Conservation (phyloP, 1,139 yeast species). For the Sugiyamaella novakii region DNA sequence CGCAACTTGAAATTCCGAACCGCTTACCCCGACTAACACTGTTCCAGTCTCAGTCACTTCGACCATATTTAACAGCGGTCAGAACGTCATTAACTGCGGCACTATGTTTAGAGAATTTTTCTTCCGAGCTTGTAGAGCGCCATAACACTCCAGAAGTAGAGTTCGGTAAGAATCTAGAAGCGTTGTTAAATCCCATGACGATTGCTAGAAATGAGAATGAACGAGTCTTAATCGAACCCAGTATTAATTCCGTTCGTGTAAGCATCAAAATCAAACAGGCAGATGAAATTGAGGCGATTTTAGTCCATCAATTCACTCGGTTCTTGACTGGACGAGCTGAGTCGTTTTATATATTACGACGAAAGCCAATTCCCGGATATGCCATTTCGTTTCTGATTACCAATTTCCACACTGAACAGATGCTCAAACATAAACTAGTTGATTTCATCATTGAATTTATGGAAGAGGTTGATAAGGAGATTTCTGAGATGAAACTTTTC, state of each 20-base stretch:
- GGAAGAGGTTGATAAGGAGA: constrained; percentile 99
- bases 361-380: constrained; percentile 83
- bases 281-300: constrained; percentile 92
- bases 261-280: constrained; percentile 94
- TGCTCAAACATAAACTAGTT: constrained; percentile 92
- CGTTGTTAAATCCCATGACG: constrained; percentile 83
- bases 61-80: constrained; percentile 93
- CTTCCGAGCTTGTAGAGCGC: constrained; percentile 93
- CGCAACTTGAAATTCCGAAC: no score
- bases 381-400: constrained; percentile 93
- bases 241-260: constrained; percentile 82
- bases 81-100: constrained; percentile 94
- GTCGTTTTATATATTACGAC: constrained; percentile 84
- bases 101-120: constrained; percentile 89
- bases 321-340: constrained; percentile 96
- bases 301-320: constrained; percentile 91
- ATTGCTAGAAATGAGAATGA: constrained; percentile 95
- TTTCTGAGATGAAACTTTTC: constrained; percentile 96
- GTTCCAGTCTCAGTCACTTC: constrained; percentile 79
- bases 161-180: constrained; percentile 74
- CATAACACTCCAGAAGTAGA: constrained; percentile 98
- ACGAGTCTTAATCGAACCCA: constrained; percentile 87
- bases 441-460: constrained; percentile 96
- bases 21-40: no score
- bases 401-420: constrained; percentile 91